phyloP scores from a whole-genome alignment of 345 rosid genomes.

The thale cress (Arabidopsis thaliana) region TAIR10.1 NC_003070.9:3031001-3031500 shows the following conservation, averaged over 20 bases:
- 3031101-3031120: constrained; percentile 13
- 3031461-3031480: constrained; percentile 73
- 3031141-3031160: not conserved
- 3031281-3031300: not conserved
- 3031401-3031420: constrained; percentile 87
- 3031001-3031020: constrained; percentile 2
- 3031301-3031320: constrained; percentile 1
- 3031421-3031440: constrained; percentile 80
- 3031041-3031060: not conserved
- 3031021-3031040: not conserved
- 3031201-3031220: constrained; percentile 14
- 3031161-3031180: constrained; percentile 3
- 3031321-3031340: constrained; percentile 22
- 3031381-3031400: constrained; percentile 94
- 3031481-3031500: constrained; percentile 85
- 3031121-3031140: not conserved
- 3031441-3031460: constrained; percentile 70
- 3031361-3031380: constrained; percentile 65
- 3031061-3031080: constrained; percentile 33
- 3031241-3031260: constrained; percentile 9
- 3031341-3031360: constrained; percentile 47
- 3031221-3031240: constrained; percentile 8
- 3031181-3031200: constrained; percentile 8
- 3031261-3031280: constrained; percentile 32
- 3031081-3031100: constrained; percentile 31